Percentiles rank a stretch among this genome's conserved stretches.
Evolutionary conservation across 331 rosid genomes (phyloP).

Genomic region (Rhamnella rubrinervis): DNA sequence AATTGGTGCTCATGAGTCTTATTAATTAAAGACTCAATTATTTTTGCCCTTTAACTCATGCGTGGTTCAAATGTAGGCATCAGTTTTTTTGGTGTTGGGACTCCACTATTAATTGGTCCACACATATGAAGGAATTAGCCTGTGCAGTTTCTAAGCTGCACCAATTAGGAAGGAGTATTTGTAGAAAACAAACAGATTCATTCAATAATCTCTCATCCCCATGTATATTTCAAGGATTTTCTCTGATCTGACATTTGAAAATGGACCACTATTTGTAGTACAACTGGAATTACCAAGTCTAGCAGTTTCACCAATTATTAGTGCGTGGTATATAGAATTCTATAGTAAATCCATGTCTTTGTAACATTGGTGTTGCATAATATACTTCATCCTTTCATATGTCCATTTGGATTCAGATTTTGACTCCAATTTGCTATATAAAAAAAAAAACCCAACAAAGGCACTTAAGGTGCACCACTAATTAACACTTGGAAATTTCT

Average conservation of each 20-base stretch:
- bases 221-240: neutral
- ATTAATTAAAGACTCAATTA: no score
- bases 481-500: no score
- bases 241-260: neutral
- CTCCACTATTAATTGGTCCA: no score
- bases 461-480: no score
- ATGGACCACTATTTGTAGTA: neutral
- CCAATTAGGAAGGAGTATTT: neutral
- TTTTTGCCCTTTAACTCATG: no score
- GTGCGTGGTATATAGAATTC: neutral
- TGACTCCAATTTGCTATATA: neutral
- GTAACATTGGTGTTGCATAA: neutral
- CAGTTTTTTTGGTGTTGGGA: no score
- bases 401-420: no score
- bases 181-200: slow-evolving; percentile 7
- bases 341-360: neutral
- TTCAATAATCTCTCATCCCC: neutral
- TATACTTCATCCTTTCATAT: no score
- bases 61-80: no score
- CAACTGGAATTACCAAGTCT: no score
- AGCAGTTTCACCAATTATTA: no score
- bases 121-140: no score
- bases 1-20: neutral
- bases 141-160: neutral
- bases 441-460: neutral